Conservation (phyloP, 192 early-diverging fungal genomes). For the Entophlyctis luteolus region DNA sequence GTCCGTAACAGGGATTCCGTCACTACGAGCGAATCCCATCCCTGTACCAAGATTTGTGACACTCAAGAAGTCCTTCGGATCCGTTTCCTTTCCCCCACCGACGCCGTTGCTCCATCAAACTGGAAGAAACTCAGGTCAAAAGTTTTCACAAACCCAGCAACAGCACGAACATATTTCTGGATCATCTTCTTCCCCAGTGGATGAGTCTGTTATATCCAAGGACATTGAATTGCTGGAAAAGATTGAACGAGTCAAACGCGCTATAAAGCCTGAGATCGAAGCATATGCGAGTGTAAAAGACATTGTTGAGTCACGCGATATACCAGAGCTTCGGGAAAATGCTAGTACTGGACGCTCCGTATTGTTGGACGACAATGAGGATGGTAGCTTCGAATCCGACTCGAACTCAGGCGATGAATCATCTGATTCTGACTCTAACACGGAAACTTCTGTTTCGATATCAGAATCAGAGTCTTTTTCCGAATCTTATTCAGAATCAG, state of each 20-base stretch:
- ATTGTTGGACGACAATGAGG: background rate
- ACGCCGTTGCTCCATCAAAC: no score
- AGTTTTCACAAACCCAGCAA: no score
- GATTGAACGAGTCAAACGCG: background rate
- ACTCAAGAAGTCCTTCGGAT: no score
- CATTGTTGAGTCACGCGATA: background rate
- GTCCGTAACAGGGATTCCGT: no score
- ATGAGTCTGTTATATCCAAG: background rate
- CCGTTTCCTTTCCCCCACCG: no score
- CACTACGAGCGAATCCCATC: no score
- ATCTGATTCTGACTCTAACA: background rate
- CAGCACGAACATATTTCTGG: no score
- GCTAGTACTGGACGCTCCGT: background rate
- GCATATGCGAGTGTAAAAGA: background rate
- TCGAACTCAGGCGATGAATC: background rate
- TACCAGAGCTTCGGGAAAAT: background rate
- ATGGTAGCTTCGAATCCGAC: background rate
- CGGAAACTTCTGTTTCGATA: background rate
- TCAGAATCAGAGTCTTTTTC: background rate
- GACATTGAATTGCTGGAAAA: background rate
- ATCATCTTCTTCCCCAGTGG: background rate
- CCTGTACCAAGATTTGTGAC: no score
- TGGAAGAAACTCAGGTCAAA: no score
- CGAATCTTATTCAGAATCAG: background rate
- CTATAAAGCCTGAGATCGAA: background rate